A percentile compares a stretch with the other conserved stretches of the same genome.
These are phyloP conservation scores for Fusarium sp. DNA, from an alignment of 2,329 filamentous ascomycete genomes.

Conservation along the genomic window DNA sequence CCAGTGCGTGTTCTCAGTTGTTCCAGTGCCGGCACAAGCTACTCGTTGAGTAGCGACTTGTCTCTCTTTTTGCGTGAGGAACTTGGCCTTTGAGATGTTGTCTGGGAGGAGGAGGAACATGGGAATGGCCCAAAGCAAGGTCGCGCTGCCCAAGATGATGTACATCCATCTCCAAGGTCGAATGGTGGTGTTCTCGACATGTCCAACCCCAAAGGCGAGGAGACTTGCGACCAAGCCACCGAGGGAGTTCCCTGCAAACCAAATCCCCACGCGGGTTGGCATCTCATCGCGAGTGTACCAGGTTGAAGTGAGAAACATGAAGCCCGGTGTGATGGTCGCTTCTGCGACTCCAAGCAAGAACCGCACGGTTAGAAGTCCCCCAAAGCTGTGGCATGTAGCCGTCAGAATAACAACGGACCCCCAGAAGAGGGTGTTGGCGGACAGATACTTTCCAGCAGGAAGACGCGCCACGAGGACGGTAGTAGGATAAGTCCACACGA, in stretches of 20 bases:
- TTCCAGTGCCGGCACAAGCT: slow-evolving; percentile 62
- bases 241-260: slow-evolving; percentile 64
- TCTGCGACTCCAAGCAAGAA: slow-evolving; percentile 67
- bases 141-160: slow-evolving; percentile 62
- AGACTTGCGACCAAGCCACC: slow-evolving; percentile 60
- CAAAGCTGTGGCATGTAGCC: slow-evolving; percentile 59
- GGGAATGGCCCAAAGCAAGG: slow-evolving; percentile 62
- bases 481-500: slow-evolving; percentile 61
- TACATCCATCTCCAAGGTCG: slow-evolving; percentile 69
- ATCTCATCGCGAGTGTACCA: slow-evolving; percentile 69
- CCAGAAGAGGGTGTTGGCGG: slow-evolving; percentile 61
- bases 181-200: slow-evolving; percentile 56
- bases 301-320: slow-evolving; percentile 66
- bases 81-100: slow-evolving; percentile 64
- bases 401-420: slow-evolving; percentile 58
- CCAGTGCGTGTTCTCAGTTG: slow-evolving; percentile 60
- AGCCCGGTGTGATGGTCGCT: slow-evolving; percentile 63
- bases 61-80: slow-evolving; percentile 65
- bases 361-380: slow-evolving; percentile 60
- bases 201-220: slow-evolving; percentile 66
- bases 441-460: slow-evolving; percentile 59
- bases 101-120: slow-evolving; percentile 63
- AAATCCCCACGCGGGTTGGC: slow-evolving; percentile 63
- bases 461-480: slow-evolving; percentile 59
- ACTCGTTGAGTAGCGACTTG: slow-evolving; percentile 59